Evolutionary conservation across 805 yeast species (phyloP).

Genomic region (Komagataella ulmi): DNA sequence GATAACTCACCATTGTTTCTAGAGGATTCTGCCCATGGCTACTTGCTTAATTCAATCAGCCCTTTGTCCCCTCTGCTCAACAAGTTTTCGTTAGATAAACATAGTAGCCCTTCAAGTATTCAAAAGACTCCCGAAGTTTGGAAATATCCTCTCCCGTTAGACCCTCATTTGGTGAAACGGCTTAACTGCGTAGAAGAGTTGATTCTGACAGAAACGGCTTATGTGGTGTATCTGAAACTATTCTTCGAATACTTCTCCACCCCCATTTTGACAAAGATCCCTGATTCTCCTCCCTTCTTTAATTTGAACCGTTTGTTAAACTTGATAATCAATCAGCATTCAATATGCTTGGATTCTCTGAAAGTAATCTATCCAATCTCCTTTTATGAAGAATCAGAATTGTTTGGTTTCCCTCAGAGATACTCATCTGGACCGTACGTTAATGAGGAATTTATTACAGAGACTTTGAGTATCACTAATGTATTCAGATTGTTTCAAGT

Average conservation of each 20-base stretch:
- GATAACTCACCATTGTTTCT: background rate
- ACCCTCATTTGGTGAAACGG: constrained; percentile 6
- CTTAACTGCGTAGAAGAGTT: constrained; percentile 29
- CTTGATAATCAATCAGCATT: constrained; percentile 19
- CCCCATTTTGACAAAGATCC: constrained; percentile 19
- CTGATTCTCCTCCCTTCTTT: constrained; percentile 21
- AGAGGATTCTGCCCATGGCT: background rate
- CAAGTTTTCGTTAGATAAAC: background rate
- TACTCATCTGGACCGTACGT: background rate
- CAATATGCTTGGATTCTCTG: constrained; percentile 14
- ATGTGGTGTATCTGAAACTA: constrained; percentile 28
- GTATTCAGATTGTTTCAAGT: background rate
- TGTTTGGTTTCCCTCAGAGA: background rate
- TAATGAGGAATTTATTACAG: background rate
- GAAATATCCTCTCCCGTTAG: background rate
- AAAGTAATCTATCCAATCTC: constrained; percentile 10
- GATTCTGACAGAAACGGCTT: constrained; percentile 31
- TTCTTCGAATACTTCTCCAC: constrained; percentile 29
- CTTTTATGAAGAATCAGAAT: constrained; percentile 7
- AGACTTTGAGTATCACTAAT: background rate
- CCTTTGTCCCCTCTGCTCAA: background rate
- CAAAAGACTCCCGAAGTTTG: background rate
- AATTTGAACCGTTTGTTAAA: constrained; percentile 14
- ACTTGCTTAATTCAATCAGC: background rate
- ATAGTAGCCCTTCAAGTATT: background rate